Evolutionary conservation across 495 filamentous ascomycete genomes (phyloP).

Genomic region (Aspergillus affinis): DNA sequence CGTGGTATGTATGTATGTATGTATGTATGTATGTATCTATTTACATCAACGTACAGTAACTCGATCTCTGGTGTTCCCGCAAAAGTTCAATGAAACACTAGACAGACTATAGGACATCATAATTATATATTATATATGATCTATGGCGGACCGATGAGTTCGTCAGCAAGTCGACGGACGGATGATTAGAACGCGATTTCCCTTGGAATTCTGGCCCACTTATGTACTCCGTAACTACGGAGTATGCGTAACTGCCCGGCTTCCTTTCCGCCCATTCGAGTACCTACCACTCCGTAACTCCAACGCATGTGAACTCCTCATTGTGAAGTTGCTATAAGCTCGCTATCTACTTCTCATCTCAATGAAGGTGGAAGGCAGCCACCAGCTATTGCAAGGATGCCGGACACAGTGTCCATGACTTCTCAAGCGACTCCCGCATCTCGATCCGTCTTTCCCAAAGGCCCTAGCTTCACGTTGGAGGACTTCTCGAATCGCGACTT

Average conservation of each 20-base stretch:
- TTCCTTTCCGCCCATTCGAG: too few relatives aligned
- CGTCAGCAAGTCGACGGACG: too few relatives aligned
- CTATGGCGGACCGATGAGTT: background rate
- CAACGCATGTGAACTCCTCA: background rate
- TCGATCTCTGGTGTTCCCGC: too few relatives aligned
- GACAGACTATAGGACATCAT: too few relatives aligned
- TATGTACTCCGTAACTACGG: background rate
- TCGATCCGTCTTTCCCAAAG: constrained; percentile 71
- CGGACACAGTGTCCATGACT: constrained; percentile 41
- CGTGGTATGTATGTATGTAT: too few relatives aligned
- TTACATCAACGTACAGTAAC: too few relatives aligned
- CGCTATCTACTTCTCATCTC: background rate
- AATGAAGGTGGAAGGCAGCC: constrained; percentile 5
- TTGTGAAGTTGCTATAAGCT: background rate
- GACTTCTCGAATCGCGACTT: constrained; percentile 87
- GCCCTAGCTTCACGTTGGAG: constrained; percentile 79
- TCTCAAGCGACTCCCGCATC: constrained; percentile 34
- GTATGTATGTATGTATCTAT: too few relatives aligned
- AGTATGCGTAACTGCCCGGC: background rate
- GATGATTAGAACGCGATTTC: background rate
- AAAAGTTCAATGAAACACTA: too few relatives aligned
- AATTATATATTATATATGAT: background rate
- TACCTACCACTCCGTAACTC: background rate
- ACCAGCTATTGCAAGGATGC: constrained; percentile 28
- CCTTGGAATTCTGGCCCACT: background rate